Evolutionary conservation across 1,284 basidiomycete genomes (phyloP).

Genomic region (Trichosporon inkin): DNA sequence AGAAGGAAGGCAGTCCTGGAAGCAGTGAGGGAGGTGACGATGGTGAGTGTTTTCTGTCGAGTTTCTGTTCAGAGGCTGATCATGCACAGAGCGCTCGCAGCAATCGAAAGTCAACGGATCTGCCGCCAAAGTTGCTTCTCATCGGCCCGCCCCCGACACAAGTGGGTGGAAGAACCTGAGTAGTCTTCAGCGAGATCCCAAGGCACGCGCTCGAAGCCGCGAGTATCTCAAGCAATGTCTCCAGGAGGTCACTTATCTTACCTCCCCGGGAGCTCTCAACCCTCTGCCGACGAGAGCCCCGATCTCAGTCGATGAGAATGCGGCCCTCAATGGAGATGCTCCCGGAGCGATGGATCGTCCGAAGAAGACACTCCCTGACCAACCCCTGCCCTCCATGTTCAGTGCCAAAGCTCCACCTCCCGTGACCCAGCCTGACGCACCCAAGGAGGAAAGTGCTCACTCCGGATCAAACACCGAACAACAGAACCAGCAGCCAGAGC

Average conservation of each 20-base stretch:
- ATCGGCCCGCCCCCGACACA: conserved; percentile 28
- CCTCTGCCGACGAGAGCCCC: conserved; percentile 79
- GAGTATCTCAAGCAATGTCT: conserved; percentile 99
- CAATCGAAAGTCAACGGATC: conserved; percentile 6
- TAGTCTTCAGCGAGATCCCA: conserved; percentile 75
- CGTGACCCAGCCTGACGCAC: background rate
- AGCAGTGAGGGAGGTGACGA: conserved; percentile 46
- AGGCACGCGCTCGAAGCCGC: conserved; percentile 85
- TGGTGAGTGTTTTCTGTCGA: conserved; percentile 13
- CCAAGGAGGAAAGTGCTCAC: background rate
- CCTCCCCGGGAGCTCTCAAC: conserved; percentile 93
- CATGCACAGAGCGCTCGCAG: conserved; percentile 5
- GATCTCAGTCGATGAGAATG: conserved; percentile 29
- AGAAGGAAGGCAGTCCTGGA: conserved; percentile 41
- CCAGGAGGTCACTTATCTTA: conserved; percentile 96
- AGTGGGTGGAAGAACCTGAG: conserved; percentile 60
- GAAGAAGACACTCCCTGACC: conserved; percentile 39
- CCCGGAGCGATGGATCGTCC: conserved; percentile 30
- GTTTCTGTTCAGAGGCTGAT: background rate
- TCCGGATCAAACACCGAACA: background rate
- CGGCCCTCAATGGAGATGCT: conserved; percentile 9
- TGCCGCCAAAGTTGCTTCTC: conserved; percentile 4
- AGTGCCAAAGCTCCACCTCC: background rate
- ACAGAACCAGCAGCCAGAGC: background rate
- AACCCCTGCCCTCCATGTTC: conserved; percentile 26